phyloP scores from a whole-genome alignment of 1,284 basidiomycete species.

The Stygiomarasmius scandens region DNA sequence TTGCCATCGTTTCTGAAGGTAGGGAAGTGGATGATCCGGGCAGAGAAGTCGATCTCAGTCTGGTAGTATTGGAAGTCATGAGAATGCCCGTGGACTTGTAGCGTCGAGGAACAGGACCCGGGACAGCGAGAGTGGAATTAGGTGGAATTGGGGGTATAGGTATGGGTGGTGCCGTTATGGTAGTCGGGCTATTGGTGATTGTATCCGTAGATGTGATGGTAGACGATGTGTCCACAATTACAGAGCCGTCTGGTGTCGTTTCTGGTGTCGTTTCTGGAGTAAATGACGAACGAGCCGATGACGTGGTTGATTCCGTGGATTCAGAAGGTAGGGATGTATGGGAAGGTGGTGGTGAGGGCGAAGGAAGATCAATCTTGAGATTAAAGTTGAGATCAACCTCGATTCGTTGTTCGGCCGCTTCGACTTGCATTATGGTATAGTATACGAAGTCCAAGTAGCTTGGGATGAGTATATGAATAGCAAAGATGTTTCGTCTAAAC shows the following conservation, averaged over 20 bases:
- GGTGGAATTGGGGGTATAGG: background rate
- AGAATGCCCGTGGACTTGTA: conserved; percentile 8
- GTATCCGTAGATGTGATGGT: background rate
- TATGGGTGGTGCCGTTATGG: background rate
- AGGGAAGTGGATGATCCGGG: background rate
- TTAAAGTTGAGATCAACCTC: background rate
- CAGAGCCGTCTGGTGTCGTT: background rate
- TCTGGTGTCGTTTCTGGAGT: background rate
- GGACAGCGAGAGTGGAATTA: background rate
- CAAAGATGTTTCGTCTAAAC: background rate
- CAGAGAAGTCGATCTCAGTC: conserved; percentile 2
- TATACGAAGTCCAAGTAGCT: background rate
- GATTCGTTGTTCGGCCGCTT: background rate
- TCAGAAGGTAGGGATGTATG: background rate
- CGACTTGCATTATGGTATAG: background rate
- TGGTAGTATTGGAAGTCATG: background rate
- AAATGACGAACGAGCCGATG: background rate
- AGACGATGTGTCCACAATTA: background rate
- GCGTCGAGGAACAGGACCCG: conserved; percentile 4
- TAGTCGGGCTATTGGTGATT: background rate
- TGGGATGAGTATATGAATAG: background rate
- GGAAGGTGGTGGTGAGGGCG: background rate
- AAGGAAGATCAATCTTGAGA: background rate
- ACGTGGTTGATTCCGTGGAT: background rate
- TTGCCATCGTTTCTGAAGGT: conserved; percentile 1